Evolutionary conservation across 805 yeast species (phyloP), one percentile per base, ranked within the genome.

Genomic region (Starmerella lactis-condensi): DNA sequence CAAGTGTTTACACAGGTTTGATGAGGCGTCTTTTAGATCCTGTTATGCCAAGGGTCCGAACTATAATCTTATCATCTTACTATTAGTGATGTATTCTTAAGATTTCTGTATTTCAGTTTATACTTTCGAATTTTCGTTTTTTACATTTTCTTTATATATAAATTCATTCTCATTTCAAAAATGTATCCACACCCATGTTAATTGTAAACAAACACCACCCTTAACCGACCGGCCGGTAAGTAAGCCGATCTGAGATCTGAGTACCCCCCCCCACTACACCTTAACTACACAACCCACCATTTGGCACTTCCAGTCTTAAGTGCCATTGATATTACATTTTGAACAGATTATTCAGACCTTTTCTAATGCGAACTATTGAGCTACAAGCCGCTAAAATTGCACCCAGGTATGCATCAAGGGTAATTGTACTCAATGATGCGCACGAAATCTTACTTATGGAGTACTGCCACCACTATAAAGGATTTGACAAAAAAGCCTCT

Each of bases 371-470:
- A 10, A 10, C n/a, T 10, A 10, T n/a, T 10, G n/a, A 10, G n/a
- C 23, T 21, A n/a, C 29, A 17, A 6, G 32, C 32, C 6, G 11
- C 28, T 11, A 12, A 20, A 10, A 12, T 31, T 6, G 19, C 24
- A 5, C 7, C 7, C 18, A 6, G 34, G 25, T 30, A n/a, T 11
- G 45, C 39, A 4, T 34, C 44, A 6, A 37, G 45, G 7, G 41
- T 40, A 11, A 32, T 40, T 6, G 36, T 41, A 2, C 9, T 40
- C 8, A 32, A 38, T 15, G 28, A 36, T 1, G 18, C 12, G 9
- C 22, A 30, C 26, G 23, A 26, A 5, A 37, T 40, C 20, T 36
- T 41, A 11, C 21, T 41, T 10, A 32, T 41, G 19, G 39, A 41
- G 35, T 41, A 36, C 33, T 6, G 17, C 5, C 43, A 40, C 20